Evolutionary conservation across 495 filamentous ascomycete genomes (phyloP), one percentile per base, ranked within the genome.

Genomic region (Penicillium crystallinum): DNA sequence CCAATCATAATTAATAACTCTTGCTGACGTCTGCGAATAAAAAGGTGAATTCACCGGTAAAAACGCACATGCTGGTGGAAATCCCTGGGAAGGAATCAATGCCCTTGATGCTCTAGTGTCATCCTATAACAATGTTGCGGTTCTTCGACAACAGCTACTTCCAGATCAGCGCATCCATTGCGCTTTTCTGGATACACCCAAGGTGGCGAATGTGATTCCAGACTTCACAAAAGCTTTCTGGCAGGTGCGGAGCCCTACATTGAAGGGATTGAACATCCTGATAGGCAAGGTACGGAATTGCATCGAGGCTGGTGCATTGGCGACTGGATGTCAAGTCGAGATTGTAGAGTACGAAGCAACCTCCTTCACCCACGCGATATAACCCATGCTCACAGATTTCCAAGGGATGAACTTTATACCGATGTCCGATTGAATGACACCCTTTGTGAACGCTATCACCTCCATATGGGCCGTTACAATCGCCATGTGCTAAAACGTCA

Each of bases 141-240:
- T 81, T 1, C 71, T 87, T 2, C 76, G 84, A 5, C 83, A 87
- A 58, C 83, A 87, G 63, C 77, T 81, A 5, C 74, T 80, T 67
- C 80, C 82, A 0, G 74, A 77, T 19, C 78, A 87, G 52, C 70
- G 83, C 1, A 78, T 86, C 14, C 77, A 83, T 46, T 71, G 77
- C 22, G 70, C 77, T 29, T 85, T 87, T 38, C 75, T 77, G 4
- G 70, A 83, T 46, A 81, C 80, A 0, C 84, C 84, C 0, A 69
- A 74, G 17, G 74, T 79, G 4, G 74, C 82, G 8, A 86, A 88
- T 57, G 71, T 86, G 41, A 84, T 87, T 37, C 82, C 83, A 17
- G 74, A 73, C 0, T 76, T 78, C 46, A 75, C 81, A 2, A 77
- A 73, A 29, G 77, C 75, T 0, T 72, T 73, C 14, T 83, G 75